Percentiles rank a stretch among this genome's conserved stretches.
These are phyloP conservation scores for Kwoniella shandongensis DNA, from an alignment of 768 basidiomycete genomes.

Conservation along the genomic window DNA sequence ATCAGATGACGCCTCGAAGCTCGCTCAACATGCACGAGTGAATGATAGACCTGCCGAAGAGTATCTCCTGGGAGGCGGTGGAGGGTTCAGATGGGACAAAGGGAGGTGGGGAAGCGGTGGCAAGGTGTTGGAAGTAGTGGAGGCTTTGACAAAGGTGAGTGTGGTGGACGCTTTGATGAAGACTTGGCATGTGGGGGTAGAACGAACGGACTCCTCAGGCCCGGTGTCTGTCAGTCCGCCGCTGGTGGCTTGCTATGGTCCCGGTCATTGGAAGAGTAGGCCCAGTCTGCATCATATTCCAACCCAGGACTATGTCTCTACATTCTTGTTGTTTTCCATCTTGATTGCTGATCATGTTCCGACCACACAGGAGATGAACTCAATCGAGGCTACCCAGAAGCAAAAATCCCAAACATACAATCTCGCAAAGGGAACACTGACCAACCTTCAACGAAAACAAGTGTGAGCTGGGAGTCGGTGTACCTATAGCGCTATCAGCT, in stretches of 20 bases:
- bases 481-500: constrained; percentile 4
- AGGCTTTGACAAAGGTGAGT: constrained; percentile 75
- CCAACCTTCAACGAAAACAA: constrained; percentile 91
- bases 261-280: no score
- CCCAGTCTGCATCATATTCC: no score
- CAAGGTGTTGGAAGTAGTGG: constrained; percentile 78
- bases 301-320: no score
- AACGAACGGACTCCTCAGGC: no score
- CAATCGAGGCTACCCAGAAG: constrained; percentile 93
- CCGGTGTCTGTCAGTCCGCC: no score
- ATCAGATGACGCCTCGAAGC: constrained; percentile 67
- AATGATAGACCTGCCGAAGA: constrained; percentile 76
- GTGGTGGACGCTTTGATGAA: not conserved
- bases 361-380: constrained; percentile 76
- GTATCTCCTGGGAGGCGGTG: constrained; percentile 62
- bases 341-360: constrained; percentile 13
- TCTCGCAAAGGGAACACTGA: constrained; percentile 85
- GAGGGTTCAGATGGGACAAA: constrained; percentile 88
- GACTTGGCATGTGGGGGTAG: no score
- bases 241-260: no score
- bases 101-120: constrained; percentile 83
- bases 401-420: constrained; percentile 88
- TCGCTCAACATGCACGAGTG: constrained; percentile 45
- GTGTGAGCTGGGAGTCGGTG: constrained; percentile 59
- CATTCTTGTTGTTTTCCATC: no score